phyloP scores from a whole-genome alignment of 345 rosid species.

The Firmiana major region DNA sequence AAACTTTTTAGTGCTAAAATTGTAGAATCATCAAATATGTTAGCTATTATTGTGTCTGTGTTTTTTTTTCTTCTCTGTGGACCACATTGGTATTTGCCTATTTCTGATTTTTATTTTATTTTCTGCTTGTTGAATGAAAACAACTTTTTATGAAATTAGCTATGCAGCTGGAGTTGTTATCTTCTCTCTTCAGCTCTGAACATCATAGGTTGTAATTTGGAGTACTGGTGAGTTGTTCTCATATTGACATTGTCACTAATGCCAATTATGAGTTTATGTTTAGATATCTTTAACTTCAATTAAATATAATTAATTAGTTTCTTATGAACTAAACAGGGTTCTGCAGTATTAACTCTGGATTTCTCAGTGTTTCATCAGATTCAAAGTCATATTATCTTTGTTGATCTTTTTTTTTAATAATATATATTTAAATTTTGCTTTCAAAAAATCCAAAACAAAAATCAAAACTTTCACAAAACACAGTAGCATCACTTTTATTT shows the following conservation, averaged over 20 bases:
- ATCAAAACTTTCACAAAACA: background rate
- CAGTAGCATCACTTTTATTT: background rate
- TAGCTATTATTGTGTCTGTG: background rate
- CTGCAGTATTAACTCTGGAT: background rate
- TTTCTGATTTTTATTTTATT: constrained; percentile 1
- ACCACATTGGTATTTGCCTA: constrained; percentile 27
- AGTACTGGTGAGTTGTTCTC: background rate
- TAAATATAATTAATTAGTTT: no score
- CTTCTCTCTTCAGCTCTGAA: background rate
- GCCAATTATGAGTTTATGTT: background rate
- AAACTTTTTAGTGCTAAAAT: constrained; percentile 24
- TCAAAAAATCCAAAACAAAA: background rate
- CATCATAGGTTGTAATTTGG: background rate
- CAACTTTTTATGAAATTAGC: constrained; percentile 19
- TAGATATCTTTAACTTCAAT: background rate
- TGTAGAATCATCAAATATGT: constrained; percentile 22
- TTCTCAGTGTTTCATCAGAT: background rate
- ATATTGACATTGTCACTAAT: background rate
- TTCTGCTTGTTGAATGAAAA: constrained; percentile 26
- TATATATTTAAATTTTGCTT: background rate
- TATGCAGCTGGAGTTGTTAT: constrained; percentile 26
- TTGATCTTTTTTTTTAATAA: no score
- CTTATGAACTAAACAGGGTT: background rate
- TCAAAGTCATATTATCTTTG: background rate
- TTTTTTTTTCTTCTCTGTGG: constrained; percentile 8